Base-by-base conservation (phyloP, 1,284 basidiomycete species). In the Serendipita sp. region DNA sequence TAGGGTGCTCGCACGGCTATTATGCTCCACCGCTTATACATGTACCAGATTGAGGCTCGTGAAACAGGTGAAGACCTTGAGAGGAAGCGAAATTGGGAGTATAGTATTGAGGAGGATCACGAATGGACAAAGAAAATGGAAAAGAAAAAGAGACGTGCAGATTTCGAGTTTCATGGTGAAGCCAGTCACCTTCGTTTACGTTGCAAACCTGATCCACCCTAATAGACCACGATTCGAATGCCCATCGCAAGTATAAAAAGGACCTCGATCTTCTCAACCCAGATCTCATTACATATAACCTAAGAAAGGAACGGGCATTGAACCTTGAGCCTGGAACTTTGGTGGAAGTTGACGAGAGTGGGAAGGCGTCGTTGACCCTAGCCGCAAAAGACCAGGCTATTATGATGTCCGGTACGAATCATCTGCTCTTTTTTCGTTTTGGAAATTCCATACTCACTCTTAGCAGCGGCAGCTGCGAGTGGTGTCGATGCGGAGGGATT, bases 21-120 rank as follows among this genome's bases (percentile, higher is more conserved):
- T 4, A 10, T 34, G 1, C 8, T n/a, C 29, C 8, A 30, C 2
- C 4, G 53, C 53, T 58, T 10, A 58, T 35, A 10, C 53, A 32
- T 58, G 13, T 41, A 41, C 53, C 34, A 58, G 53, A 35, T 58
- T 58, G 53, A 58, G 15, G 53, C 53, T 26, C 53, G 32, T 1
- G 82, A 85, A 68, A 62, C 50, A n/a, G 38, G 53, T 30, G 53
- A 58, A 35, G 53, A 58, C 50, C 67, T 80, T 17, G 80, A 82
- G 68, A 77, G 93, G 63, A 81, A 83, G 69, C 91, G 91, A 78
- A 91, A 92, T 70, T 95, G 92, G 92, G 85, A 91, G 69, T 97
- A 90, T 76, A 89, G 86, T 26, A 88, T 96, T 63, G 93, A 96
- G 75, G 92, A 96, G 74, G 94, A 93, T 69, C 92, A 97, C 68